phyloP scores from a whole-genome alignment of 257 asterid genomes.

The Nicotiana otophora region DNA sequence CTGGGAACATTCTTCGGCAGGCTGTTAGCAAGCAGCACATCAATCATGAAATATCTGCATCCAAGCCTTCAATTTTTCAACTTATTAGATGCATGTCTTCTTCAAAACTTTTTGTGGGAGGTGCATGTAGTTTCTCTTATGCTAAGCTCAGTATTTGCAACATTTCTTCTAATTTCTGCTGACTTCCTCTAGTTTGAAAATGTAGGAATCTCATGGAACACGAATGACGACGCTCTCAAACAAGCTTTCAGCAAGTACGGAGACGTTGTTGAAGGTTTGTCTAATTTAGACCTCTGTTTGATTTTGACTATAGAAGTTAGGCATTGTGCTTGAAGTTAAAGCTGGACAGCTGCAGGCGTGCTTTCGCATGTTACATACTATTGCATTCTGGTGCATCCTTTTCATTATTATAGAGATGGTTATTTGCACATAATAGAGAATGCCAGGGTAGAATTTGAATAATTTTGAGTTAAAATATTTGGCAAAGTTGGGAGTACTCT shows the following conservation, averaged over 20 bases:
- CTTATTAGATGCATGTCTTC: conserved; percentile 76
- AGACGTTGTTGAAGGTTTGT: conserved; percentile 67
- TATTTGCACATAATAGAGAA: not conserved
- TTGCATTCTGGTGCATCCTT: not conserved
- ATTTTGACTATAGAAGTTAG: not conserved
- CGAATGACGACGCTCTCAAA: conserved; percentile 48
- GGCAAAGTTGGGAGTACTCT: not conserved
- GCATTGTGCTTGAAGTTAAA: not conserved
- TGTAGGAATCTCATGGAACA: conserved; percentile 66
- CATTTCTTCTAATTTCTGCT: not conserved
- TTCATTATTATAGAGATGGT: not conserved
- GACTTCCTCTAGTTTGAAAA: conserved; percentile 10
- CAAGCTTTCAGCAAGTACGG: conserved; percentile 71
- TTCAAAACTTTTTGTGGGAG: conserved; percentile 79
- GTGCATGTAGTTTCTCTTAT: conserved; percentile 19
- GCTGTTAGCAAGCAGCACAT: conserved; percentile 32
- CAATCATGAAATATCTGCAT: conserved; percentile 34
- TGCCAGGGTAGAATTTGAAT: not conserved
- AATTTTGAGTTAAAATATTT: not conserved
- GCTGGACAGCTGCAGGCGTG: not conserved
- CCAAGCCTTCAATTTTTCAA: conserved; percentile 58
- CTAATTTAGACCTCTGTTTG: not conserved
- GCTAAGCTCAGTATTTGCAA: not conserved
- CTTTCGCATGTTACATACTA: not conserved
- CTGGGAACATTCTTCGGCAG: conserved; percentile 49